phyloP scores from a whole-genome alignment of 306 rosid species.

The Carpinus fangiana region DNA sequence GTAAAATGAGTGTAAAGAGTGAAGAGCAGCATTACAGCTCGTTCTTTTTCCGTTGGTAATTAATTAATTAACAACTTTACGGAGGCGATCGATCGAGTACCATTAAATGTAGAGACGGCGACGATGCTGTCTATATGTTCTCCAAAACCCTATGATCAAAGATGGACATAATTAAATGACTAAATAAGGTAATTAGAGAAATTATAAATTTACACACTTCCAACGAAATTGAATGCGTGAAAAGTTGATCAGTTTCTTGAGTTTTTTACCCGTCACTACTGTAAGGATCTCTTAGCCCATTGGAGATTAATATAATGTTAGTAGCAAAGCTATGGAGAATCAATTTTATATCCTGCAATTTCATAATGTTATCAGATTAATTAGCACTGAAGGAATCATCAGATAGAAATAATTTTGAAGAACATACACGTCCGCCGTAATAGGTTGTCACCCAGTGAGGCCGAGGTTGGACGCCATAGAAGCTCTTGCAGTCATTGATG shows the following conservation, averaged over 20 bases:
- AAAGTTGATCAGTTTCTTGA: neutral
- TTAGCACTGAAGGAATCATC: neutral
- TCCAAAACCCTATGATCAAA: conserved; percentile 50
- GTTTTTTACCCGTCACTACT: conserved; percentile 64
- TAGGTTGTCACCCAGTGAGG: conserved; percentile 73
- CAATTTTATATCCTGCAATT: conserved; percentile 52
- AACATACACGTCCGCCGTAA: conserved; percentile 66
- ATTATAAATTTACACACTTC: neutral
- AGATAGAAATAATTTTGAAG: neutral
- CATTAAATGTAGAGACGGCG: conserved; percentile 48
- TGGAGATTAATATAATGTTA: conserved; percentile 84
- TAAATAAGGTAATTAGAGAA: neutral
- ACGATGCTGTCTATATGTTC: conserved; percentile 51
- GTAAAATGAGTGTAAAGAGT: too few species aligned
- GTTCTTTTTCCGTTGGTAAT: neutral
- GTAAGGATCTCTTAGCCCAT: conserved; percentile 71
- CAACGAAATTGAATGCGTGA: neutral
- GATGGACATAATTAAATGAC: neutral
- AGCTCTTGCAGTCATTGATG: conserved; percentile 32
- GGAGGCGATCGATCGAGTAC: conserved; percentile 24
- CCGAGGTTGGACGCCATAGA: conserved; percentile 55
- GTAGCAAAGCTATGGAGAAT: conserved; percentile 57
- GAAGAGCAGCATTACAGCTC: too few species aligned
- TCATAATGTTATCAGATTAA: neutral
- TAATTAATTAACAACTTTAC: neutral